phyloP scores from a whole-genome alignment of 192 early-diverging fungal species.

The Obelidium mucronatum region DNA sequence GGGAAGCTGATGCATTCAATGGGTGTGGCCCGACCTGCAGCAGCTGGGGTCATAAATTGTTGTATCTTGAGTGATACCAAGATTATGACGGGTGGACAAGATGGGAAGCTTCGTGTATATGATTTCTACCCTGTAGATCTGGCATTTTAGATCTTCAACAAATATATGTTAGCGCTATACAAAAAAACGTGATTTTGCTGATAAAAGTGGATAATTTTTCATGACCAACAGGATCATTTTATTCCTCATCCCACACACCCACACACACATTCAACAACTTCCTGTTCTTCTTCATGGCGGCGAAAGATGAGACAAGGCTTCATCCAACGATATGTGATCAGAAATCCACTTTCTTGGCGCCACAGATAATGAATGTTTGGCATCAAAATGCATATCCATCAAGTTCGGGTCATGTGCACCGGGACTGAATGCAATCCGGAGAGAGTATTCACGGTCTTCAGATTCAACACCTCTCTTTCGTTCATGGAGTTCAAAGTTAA shows the following conservation, averaged over 20 bases:
- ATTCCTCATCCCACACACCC: too few species aligned
- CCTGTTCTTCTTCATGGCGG: not conserved
- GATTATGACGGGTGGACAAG: conserved; percentile 85
- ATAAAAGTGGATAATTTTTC: too few species aligned
- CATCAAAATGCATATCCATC: conserved; percentile 86
- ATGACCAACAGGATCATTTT: too few species aligned
- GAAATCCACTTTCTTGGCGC: conserved; percentile 86
- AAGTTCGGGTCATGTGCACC: conserved; percentile 92
- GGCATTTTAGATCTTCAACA: not conserved
- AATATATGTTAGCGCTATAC: not conserved
- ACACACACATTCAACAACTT: too few species aligned
- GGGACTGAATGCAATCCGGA: conserved; percentile 88
- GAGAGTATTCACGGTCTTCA: conserved; percentile 79
- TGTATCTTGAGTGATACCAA: conserved; percentile 87
- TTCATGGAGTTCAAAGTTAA: conserved; percentile 97
- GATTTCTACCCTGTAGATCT: conserved; percentile 66
- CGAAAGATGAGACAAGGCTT: conserved; percentile 26
- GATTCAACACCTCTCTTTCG: conserved; percentile 60
- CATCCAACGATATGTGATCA: conserved; percentile 81
- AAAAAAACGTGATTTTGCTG: too few species aligned
- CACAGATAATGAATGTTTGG: conserved; percentile 83
- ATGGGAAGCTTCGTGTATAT: conserved; percentile 81
- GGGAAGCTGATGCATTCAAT: conserved; percentile 63
- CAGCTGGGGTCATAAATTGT: conserved; percentile 83
- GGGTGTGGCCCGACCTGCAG: conserved; percentile 83